These are phyloP conservation scores for Alternaria ventricosa DNA, from an alignment of 2,329 filamentous ascomycete species.

Conservation along the genomic window DNA sequence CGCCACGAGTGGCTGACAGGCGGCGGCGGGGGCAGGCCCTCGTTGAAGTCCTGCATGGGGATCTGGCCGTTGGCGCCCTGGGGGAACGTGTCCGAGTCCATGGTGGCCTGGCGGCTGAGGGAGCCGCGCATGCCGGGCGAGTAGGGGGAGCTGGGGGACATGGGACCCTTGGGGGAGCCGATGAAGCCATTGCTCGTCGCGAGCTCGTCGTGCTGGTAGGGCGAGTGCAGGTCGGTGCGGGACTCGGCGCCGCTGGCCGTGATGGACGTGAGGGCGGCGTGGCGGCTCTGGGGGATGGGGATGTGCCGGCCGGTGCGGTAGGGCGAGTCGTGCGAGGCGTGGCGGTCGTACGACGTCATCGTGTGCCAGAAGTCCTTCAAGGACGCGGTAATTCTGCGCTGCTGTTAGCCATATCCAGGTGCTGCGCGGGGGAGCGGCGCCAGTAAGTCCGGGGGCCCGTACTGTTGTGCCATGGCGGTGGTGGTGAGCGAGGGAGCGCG, in stretches of 20 bases:
- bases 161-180: slow-evolving; percentile 61
- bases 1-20: slow-evolving; percentile 90
- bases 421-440: background rate
- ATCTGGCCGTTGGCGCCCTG: slow-evolving; percentile 80
- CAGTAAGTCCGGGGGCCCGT: slow-evolving; percentile 17
- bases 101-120: slow-evolving; percentile 69
- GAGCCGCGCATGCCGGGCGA: slow-evolving; percentile 89
- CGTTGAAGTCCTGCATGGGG: slow-evolving; percentile 93
- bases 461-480: slow-evolving; percentile 46
- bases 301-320: slow-evolving; percentile 91
- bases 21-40: slow-evolving; percentile 87
- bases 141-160: slow-evolving; percentile 74
- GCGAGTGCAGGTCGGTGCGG: slow-evolving; percentile 78
- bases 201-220: slow-evolving; percentile 77
- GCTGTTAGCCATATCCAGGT: slow-evolving; percentile 32
- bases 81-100: slow-evolving; percentile 60
- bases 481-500: slow-evolving; percentile 16
- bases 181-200: slow-evolving; percentile 65
- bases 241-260: slow-evolving; percentile 87
- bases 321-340: slow-evolving; percentile 91
- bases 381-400: slow-evolving; percentile 53
- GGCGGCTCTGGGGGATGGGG: slow-evolving; percentile 80
- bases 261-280: slow-evolving; percentile 83
- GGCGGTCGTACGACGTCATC: slow-evolving; percentile 76
- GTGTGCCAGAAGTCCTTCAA: slow-evolving; percentile 95